phyloP scores from a whole-genome alignment of 768 basidiomycete species.

The Tricholoma sp. region DNA sequence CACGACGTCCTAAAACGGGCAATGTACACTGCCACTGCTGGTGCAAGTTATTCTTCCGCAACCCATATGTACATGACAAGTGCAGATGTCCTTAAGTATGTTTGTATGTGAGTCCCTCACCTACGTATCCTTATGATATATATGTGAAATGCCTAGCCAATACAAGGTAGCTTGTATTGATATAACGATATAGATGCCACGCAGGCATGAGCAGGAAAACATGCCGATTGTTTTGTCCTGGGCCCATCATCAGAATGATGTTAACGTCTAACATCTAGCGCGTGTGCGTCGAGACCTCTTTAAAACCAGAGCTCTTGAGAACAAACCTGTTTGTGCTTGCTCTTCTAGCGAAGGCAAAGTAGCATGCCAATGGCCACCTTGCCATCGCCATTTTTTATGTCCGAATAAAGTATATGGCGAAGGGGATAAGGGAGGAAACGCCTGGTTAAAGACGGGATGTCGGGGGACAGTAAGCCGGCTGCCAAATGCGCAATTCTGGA shows the following conservation, averaged over 20 bases:
- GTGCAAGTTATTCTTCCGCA: no score
- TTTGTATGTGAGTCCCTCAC: no score
- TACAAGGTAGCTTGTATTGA: neutral
- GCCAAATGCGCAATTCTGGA: slow-evolving; percentile 52
- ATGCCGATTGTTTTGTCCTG: neutral
- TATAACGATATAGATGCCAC: neutral
- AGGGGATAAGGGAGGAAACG: slow-evolving; percentile 37
- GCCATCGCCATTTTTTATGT: slow-evolving; percentile 41
- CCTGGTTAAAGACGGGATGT: slow-evolving; percentile 40
- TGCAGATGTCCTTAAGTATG: no score
- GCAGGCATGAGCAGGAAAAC: neutral
- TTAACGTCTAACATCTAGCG: slow-evolving; percentile 1
- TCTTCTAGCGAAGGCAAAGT: slow-evolving; percentile 42
- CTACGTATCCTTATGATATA: neutral
- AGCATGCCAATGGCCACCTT: slow-evolving; percentile 50
- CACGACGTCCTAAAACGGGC: no score
- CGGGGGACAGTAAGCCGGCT: slow-evolving; percentile 45
- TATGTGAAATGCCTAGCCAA: neutral
- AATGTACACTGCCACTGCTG: no score
- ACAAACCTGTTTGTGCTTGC: slow-evolving; percentile 39
- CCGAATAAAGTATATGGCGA: slow-evolving; percentile 19
- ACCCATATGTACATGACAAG: no score
- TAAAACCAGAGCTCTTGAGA: slow-evolving; percentile 24
- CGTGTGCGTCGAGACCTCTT: slow-evolving; percentile 9
- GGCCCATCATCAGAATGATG: neutral